phyloP scores from a whole-genome alignment of 2,329 filamentous ascomycete genomes.

The Daldinia eschscholtzii region DNA sequence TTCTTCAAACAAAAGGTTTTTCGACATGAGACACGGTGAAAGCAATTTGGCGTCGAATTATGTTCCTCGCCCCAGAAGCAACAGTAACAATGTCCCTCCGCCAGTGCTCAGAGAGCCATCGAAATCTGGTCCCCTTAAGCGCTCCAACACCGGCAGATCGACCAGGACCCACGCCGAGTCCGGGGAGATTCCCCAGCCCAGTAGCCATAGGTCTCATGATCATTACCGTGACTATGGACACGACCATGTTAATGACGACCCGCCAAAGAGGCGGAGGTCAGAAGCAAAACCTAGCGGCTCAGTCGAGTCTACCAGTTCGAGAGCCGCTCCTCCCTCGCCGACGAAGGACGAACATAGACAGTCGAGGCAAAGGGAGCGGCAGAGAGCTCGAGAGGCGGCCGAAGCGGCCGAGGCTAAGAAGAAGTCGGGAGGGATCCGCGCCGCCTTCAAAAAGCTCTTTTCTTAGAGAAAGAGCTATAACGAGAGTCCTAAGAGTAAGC shows the following conservation, averaged over 20 bases:
- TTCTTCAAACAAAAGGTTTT: slow-evolving; percentile 51
- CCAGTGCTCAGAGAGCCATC: slow-evolving; percentile 42
- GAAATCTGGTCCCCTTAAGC: slow-evolving; percentile 52
- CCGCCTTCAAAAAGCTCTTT: slow-evolving; percentile 57
- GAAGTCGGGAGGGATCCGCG: slow-evolving; percentile 53
- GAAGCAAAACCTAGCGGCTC: slow-evolving; percentile 36
- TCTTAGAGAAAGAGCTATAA: slow-evolving; percentile 32
- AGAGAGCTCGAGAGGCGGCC: slow-evolving; percentile 43
- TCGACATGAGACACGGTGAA: slow-evolving; percentile 57
- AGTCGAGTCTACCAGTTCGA: slow-evolving; percentile 34
- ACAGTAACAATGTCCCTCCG: slow-evolving; percentile 33
- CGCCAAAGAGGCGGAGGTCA: slow-evolving; percentile 40
- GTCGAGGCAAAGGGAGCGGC: slow-evolving; percentile 54
- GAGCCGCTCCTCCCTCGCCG: slow-evolving; percentile 28
- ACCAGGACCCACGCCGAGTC: slow-evolving; percentile 45
- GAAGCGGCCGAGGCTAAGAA: slow-evolving; percentile 49
- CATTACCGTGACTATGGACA: neutral
- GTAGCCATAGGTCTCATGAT: slow-evolving; percentile 30
- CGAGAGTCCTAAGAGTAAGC: neutral
- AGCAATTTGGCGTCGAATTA: slow-evolving; percentile 49
- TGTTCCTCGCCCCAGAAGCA: slow-evolving; percentile 37
- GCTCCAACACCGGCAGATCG: slow-evolving; percentile 52
- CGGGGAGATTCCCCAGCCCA: slow-evolving; percentile 48
- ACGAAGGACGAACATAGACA: slow-evolving; percentile 51
- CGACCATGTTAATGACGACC: slow-evolving; percentile 31